Conservation (phyloP, 495 filamentous ascomycete genomes). For the Trichocladium uniseriatum region DNA sequence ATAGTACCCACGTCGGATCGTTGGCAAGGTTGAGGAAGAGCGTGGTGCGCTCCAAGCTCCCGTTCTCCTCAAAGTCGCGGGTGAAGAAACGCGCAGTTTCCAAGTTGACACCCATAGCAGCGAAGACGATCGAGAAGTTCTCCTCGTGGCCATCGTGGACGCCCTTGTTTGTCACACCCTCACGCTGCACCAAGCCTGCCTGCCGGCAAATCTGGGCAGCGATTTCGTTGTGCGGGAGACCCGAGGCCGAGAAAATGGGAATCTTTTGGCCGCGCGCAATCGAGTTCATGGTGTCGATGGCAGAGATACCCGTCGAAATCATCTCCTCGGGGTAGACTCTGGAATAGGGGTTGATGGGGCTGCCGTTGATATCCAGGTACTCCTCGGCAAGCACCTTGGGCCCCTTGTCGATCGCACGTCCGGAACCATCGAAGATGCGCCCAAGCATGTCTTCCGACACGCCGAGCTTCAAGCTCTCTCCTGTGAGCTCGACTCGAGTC, state of each 20-base stretch:
- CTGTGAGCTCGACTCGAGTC: slow-evolving; percentile 96
- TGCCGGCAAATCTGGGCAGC: slow-evolving; percentile 96
- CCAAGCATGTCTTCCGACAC: slow-evolving; percentile 99
- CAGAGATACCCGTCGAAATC: slow-evolving; percentile 98
- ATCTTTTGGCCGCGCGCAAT: slow-evolving; percentile 99
- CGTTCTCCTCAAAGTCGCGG: slow-evolving; percentile 97
- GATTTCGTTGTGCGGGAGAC: slow-evolving; percentile 98
- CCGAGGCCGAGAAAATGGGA: slow-evolving; percentile 96
- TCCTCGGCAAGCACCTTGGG: slow-evolving; percentile 97
- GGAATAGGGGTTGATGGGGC: slow-evolving; percentile 97
- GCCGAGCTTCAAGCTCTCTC: slow-evolving; percentile 92
- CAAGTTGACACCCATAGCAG: slow-evolving; percentile 99
- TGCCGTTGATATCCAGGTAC: slow-evolving; percentile 97
- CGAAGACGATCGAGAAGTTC: slow-evolving; percentile 99
- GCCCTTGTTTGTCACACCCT: slow-evolving; percentile 72
- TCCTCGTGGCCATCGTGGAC: slow-evolving; percentile 96
- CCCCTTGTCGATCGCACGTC: slow-evolving; percentile 94
- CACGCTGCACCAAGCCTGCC: slow-evolving; percentile 78
- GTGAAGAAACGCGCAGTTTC: slow-evolving; percentile 99
- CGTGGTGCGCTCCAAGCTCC: slow-evolving; percentile 91
- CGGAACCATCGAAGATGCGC: slow-evolving; percentile 96
- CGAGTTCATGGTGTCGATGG: slow-evolving; percentile 99
- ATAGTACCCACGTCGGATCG: slow-evolving; percentile 77
- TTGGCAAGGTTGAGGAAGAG: slow-evolving; percentile 98
- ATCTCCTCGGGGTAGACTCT: slow-evolving; percentile 99